A percentile compares a stretch with the other conserved stretches of the same genome.
These are phyloP conservation scores for Hymenoscyphus repandus DNA, from an alignment of 2,329 filamentous ascomycete species.

Conservation along the genomic window DNA sequence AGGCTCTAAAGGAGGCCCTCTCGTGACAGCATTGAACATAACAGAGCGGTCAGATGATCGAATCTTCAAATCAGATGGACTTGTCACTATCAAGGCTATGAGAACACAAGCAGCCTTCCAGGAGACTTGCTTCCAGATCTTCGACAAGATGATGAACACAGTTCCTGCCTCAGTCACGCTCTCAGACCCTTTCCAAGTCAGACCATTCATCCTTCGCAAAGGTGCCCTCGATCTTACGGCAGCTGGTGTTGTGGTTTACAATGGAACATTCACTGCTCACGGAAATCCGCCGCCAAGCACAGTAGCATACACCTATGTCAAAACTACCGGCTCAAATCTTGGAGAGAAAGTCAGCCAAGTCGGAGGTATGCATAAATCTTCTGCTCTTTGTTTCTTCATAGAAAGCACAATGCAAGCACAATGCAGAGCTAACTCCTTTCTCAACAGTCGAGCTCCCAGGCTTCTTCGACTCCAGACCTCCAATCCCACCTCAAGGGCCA, in stretches of 20 bases:
- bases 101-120: constrained; percentile 10
- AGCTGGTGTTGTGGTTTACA: constrained; percentile 6
- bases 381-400: no score
- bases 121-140: constrained; percentile 14
- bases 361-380: neutral
- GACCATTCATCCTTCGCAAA: constrained; percentile 10
- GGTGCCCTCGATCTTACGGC: constrained; percentile 11
- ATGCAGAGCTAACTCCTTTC: neutral
- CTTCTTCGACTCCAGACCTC: neutral
- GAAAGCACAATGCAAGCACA: no score
- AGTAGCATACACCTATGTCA: constrained; percentile 12
- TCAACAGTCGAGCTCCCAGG: neutral
- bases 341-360: neutral
- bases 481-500: neutral
- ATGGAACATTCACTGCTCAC: constrained; percentile 3
- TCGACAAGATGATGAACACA: constrained; percentile 20
- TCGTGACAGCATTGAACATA: constrained; percentile 10
- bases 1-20: constrained; percentile 12
- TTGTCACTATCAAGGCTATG: constrained; percentile 16
- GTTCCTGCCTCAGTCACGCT: constrained; percentile 11
- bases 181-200: constrained; percentile 11
- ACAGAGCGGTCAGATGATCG: constrained; percentile 11
- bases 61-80: constrained; percentile 15
- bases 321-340: neutral
- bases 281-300: neutral